These are phyloP conservation scores for Endocladia muricata DNA, from an alignment of 31 red algal species.

Conservation along the genomic window DNA sequence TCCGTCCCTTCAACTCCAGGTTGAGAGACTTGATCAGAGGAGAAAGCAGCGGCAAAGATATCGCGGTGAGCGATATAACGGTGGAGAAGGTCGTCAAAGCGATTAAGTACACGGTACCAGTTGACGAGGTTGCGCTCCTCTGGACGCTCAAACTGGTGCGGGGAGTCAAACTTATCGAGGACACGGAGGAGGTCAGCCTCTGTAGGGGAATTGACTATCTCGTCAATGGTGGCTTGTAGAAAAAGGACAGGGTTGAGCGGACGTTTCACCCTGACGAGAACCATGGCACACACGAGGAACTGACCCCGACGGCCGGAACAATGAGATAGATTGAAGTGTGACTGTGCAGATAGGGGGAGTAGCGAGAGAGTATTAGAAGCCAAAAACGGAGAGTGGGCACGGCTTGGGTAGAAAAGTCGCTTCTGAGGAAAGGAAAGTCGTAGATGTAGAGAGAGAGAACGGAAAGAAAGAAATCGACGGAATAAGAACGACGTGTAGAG, in stretches of 20 bases:
- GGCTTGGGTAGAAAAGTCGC: no score
- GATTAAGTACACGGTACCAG: slow-evolving; percentile 74
- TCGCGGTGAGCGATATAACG: slow-evolving; percentile 31
- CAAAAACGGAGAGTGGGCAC: not conserved
- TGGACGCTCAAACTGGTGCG: slow-evolving; percentile 67
- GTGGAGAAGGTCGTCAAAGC: slow-evolving; percentile 65
- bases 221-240: slow-evolving; percentile 31
- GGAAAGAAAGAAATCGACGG: not conserved
- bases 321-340: not conserved
- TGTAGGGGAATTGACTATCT: slow-evolving; percentile 27
- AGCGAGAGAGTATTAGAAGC: not conserved
- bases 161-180: slow-evolving; percentile 45
- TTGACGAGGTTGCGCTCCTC: slow-evolving; percentile 70
- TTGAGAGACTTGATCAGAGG: not conserved
- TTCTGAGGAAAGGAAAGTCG: no score
- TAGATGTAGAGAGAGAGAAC: not conserved
- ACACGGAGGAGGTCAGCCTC: slow-evolving; percentile 29
- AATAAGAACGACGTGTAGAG: not conserved
- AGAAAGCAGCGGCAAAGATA: slow-evolving; percentile 25
- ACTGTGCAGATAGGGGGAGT: not conserved
- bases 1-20: not conserved
- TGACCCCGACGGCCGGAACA: no score
- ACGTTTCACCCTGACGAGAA: not conserved
- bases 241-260: slow-evolving; percentile 2
- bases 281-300: not conserved